Conservation (phyloP, 2,329 filamentous ascomycete genomes). For the Aspergillus ochraceus region DNA sequence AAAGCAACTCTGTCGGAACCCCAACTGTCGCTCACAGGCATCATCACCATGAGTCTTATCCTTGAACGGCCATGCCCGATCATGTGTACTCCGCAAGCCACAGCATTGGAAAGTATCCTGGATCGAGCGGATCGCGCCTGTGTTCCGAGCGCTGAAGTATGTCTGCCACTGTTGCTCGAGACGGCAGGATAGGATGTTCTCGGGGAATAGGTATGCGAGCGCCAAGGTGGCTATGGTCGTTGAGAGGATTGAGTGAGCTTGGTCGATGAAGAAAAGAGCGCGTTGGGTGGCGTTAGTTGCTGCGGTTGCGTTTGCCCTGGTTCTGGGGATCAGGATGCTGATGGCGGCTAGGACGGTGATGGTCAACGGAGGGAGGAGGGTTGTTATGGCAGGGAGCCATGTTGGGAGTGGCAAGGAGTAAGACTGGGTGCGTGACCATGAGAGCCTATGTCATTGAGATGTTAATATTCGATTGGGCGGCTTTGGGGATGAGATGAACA, state of each 20-base stretch:
- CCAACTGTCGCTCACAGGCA: constrained; percentile 32
- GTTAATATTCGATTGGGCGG: not conserved
- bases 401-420: constrained; percentile 26
- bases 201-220: constrained; percentile 29
- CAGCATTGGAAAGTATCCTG: constrained; percentile 37
- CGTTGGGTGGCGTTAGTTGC: not conserved
- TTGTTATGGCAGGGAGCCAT: constrained; percentile 24
- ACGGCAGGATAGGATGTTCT: constrained; percentile 26
- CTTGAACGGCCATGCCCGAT: constrained; percentile 42
- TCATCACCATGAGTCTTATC: constrained; percentile 27
- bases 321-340: not conserved
- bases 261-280: constrained; percentile 9
- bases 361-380: constrained; percentile 19
- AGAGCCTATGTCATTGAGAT: constrained; percentile 15
- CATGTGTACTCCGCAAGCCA: constrained; percentile 35
- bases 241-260: constrained; percentile 20
- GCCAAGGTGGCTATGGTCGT: constrained; percentile 30
- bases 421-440: constrained; percentile 27
- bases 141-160: constrained; percentile 32
- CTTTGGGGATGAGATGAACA: not conserved
- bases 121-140: constrained; percentile 32
- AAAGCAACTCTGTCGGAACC: constrained; percentile 32
- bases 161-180: constrained; percentile 33
- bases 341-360: constrained; percentile 10
- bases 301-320: not conserved